Base-by-base conservation (phyloP, 2,329 filamentous ascomycete species). In the Sclerotinia sclerotiorum region DNA sequence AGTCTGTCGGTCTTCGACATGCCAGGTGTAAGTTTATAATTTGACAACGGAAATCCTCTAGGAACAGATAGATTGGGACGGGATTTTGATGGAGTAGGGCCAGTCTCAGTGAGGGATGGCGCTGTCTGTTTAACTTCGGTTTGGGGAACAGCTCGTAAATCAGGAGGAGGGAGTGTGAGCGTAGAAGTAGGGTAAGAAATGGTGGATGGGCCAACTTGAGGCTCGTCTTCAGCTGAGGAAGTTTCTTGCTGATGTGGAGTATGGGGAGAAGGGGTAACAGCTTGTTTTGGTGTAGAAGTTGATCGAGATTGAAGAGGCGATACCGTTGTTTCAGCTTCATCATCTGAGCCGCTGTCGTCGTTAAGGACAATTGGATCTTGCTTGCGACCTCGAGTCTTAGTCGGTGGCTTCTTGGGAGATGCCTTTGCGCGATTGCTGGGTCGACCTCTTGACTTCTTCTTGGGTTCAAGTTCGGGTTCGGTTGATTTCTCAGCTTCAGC, bases 311-410 rank as follows among this genome's bases (percentile, higher is more conserved):
- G 64, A 10, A 42, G 24, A 39, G 64, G 64, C 6, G 64, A 57
- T 32, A 46, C 19, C 5, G 27, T 32, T 24, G 51, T 51, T 29
- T 66, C 54, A 21, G 44, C n/a, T 27, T 44, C 44, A 49, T 66
- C 64, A 13, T 66, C 64, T 27, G 64, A 60, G 44, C 64, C 60
- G 42, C 64, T 66, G 42, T 29, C 51, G 2, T 42, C 29, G 1
- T 55, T n/a, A 19, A 49, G 42, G 29, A 60, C 51, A 24, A 58
- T 19, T 24, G 54, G n/a, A 21, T 66, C 64, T 58, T 66, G 48
- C 42, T 42, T 65, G 58, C 60, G 44, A 27, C 60, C 60, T n/a
- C 24, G 58, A 29, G 27, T 24, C 46, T 32, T 56, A 29, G 24
- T 67, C 19, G 54, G 42, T 29, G 51, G 35, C 21, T 51, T 66